Evolutionary conservation across 768 basidiomycete genomes (phyloP), one percentile per base, ranked within the genome.

Genomic region (Cystofilobasidium macerans): DNA sequence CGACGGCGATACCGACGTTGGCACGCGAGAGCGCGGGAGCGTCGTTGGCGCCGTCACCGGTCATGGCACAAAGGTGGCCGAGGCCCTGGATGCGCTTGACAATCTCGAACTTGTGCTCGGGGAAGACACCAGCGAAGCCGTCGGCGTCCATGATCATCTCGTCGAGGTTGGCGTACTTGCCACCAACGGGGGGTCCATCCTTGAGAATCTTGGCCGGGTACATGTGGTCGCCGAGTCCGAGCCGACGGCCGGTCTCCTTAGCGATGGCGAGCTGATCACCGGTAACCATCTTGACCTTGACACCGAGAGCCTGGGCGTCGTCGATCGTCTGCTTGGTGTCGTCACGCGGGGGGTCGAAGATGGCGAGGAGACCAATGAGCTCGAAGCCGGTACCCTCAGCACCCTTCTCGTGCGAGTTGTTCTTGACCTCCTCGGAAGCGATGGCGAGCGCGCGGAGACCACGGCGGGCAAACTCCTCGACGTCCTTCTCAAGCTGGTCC

Each of bases 251-350:
- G 69, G 94, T 97, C 78, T 98, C 94, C 83, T 98, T 98, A 42
- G 94, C 94, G 72, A 98, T 98, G 70, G 94, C 94, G 75, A 98
- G 89, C 81, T 98, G 94, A 77, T 98, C 94, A 81, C 94, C 94
- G n/a, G 94, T 98, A 69, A 97, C 94, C 94, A 98, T 98, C 86
- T 98, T 98, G 77, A 98, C 93, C 76, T 86, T 87, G 72, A 98
- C 92, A 77, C 94, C 94, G 75, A 97, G 89, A 65, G 86, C 86
- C 65, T 91, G 81, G 61, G 94, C 93, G 76, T 98, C 92, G 73
- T 97, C 93, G 75, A 98, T 97, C 24, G 94, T 98, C 79, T 95
- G 89, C 81, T 98, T 95, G 78, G 94, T 98, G 75, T 98, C 94
- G 0, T 88, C 87, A 78, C 94, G 91, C 70, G 94, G 94, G 69